Evolutionary conservation across 192 early-diverging fungal species (phyloP), one percentile per base, ranked within the genome.

Genomic region (Allomyces macrogynus): DNA sequence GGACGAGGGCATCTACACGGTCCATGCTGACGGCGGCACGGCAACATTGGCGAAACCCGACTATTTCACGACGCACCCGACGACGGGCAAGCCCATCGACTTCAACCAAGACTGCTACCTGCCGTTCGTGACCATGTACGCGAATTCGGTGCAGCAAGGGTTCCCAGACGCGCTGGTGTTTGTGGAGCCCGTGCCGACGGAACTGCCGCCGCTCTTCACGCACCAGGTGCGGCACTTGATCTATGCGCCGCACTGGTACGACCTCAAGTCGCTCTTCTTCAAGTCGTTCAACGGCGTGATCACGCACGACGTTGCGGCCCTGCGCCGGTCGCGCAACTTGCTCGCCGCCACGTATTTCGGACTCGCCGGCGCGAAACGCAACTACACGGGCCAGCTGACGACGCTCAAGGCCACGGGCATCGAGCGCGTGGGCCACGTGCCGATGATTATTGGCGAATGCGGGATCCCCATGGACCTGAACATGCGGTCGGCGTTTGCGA

Each of bases 401-500:
- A 88, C 88, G 62, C 78, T 90, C 62, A 73, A 81, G 42, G 67
- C 75, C 16, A 73, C 64, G 23, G 87, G 88, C 3, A 61, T 83
- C 9, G 64, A 71, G 22, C 74, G 74, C 22, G 80, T 88, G 14
- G 89, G 89, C 24, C 62, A 69, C 4, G 82, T 80, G 64, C 87
- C 88, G 9, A 76, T 78, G 64, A 61, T 91, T 11, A 74, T 91
- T 64, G 89, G 89, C 32, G 89, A 91, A 71, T 85, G 83, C 32
- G 89, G 89, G 22, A 88, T 89, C 64, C 88, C 89, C 10, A 90
- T 90, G 89, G 89, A 91, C 67, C 81, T 91, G 40, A 90, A 90
- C 63, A 77, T 87, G 62, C 77, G 82, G 65, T 62, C 73, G 61
- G 87, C 88, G 5, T 89, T 85, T 66, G 69, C 77, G 57, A 85